Percentiles rank a stretch among this genome's conserved stretches.
Conservation (phyloP, 208 protist genomes). For the Leishmania mexicana region DNA sequence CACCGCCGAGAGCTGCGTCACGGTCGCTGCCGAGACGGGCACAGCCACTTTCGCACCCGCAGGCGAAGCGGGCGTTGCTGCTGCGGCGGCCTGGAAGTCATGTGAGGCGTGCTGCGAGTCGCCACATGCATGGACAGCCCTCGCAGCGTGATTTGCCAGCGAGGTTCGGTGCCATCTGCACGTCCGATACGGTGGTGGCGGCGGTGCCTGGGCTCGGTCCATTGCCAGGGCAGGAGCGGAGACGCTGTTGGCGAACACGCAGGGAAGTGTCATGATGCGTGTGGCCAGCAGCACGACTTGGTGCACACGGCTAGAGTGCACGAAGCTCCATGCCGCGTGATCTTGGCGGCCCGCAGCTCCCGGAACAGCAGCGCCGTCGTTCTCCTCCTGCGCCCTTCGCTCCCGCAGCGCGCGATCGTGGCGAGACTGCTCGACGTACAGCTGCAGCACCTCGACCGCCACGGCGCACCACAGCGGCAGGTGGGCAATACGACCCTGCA, state of each 20-base stretch:
- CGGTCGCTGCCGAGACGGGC: background rate
- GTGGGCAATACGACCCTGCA: constrained; percentile 6
- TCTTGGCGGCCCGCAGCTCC: background rate
- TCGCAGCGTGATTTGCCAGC: background rate
- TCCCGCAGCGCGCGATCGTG: background rate
- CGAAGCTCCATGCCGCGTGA: background rate
- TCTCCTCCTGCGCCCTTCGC: background rate
- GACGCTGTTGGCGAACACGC: background rate
- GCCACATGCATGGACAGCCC: background rate
- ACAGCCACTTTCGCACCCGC: background rate
- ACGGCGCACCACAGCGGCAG: constrained; percentile 32
- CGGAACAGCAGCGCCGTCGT: background rate
- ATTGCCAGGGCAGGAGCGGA: background rate
- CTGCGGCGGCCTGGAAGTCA: background rate
- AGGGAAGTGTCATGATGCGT: constrained; percentile 27
- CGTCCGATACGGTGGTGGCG: background rate
- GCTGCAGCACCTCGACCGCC: constrained; percentile 17
- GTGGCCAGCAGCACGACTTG: constrained; percentile 20
- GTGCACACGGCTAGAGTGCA: constrained; percentile 6
- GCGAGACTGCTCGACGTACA: constrained; percentile 12
- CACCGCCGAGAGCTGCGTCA: constrained; percentile 5
- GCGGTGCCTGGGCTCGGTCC: background rate
- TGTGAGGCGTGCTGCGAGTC: background rate
- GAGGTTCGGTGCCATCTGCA: background rate
- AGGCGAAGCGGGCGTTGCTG: background rate